Evolutionary conservation across 164 flowering plant species (phyloP), one percentile per base, ranked within the genome.

Genomic region (Warburgia ugandensis): DNA sequence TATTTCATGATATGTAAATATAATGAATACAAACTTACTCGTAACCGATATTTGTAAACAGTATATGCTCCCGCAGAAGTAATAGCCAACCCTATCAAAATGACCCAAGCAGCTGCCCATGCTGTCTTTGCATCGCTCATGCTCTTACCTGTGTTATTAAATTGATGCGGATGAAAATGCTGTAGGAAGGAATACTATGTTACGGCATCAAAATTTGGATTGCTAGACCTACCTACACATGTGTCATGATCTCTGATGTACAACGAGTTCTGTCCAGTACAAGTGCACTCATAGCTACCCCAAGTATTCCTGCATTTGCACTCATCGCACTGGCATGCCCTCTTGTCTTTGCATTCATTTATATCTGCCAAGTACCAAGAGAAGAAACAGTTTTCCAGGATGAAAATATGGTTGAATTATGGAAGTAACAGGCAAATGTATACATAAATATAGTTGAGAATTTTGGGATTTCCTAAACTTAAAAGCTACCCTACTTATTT

Each of bases 241-340:
- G 94, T 77, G 58, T 88, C 96, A 55, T 83, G 91, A 62, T 83
- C 94, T 68, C 68, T 79, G 58, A 88, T 84, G 64, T 88, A 88
- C 64, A 88, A 56, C 50, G 79, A 80, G 58, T 75, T 89, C 16
- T n/a, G n/a, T n/a, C 91, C 89, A 44, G 78, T 63, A 36, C 96
- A 88, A 47, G 55, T 54, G 58, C 96, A 88, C 9, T 88, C 80
- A 45, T 83, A 85, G 70, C 83, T 77, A 19, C 96, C 96, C 96
- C 94, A 85, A 3, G 80, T 77, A 59, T 88, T 68, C 68, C 81
- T 79, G 73, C 96, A 88, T 65, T 71, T 70, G 76, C 96, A 88
- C 61, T 73, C 80, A 32, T 91, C 65, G 73, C 96, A 88, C 59
- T 83, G 91, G 58, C 96, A 88, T 23, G 85, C 94, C 59, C 69